Evolutionary conservation across 1,139 yeast species (phyloP), one percentile per base, ranked within the genome.

Genomic region (Suhomyces terraborum): DNA sequence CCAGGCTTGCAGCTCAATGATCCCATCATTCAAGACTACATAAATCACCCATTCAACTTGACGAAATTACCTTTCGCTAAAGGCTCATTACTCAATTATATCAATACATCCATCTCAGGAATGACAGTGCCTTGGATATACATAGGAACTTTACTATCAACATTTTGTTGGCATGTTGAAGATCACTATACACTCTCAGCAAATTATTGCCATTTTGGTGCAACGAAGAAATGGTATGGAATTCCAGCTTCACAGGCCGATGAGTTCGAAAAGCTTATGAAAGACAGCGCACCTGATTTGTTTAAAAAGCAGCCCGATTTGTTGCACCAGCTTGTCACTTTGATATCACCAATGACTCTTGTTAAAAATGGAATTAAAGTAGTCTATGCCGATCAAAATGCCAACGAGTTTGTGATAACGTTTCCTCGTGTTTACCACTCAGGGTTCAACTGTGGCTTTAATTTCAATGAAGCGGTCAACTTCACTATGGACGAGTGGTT

Each of bases 101-200:
- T 83, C 45, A 75, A 77, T 48, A 75, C 79, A 23, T 73, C 79
- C 32, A 84, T 85, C 1, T 80, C 89, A 0, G 94, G 94, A 2
- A 84, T 85, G 91, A 84, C 93, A 0, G 73, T 83, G 6, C 94
- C 94, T 1, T 85, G 94, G 94, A 70, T 84, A 8, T 85, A 85
- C 52, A 73, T 84, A 20, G 94, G 94, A 0, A 82, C 88, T 2
- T 67, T 84, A 27, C 74, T 84, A 48, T 80, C 87, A 3, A 85
- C 94, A 0, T 85, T 85, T 54, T 85, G 94, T 58, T 85, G 94
- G 94, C 94, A 85, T 58, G 84, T 84, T 38, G 94, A 85, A 53
- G 94, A 85, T 58, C 93, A 85, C 57, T 84, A 83, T 56, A 84
- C 93, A 0, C 61, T 84, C 41, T 81, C 88, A 40, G 89, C 91